phyloP scores from a whole-genome alignment of 345 rosid species.

The Erysimum cheiranthoides region DNA sequence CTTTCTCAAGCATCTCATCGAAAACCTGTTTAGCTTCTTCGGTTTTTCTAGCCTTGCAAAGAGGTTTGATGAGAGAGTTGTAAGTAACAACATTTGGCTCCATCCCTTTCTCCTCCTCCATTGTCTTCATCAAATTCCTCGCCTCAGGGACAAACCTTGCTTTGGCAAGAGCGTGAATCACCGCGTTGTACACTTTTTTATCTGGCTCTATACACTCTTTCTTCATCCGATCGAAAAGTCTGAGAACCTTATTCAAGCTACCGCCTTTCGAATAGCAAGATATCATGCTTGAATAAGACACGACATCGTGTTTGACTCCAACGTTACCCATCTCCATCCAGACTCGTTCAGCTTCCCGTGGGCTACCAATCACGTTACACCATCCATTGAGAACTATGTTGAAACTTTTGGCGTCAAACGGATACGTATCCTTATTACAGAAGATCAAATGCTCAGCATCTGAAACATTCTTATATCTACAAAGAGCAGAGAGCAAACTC shows the following conservation, averaged over 20 bases:
- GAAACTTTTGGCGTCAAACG: constrained; percentile 77
- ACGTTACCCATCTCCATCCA: constrained; percentile 89
- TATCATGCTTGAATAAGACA: constrained; percentile 73
- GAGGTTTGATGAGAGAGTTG: constrained; percentile 82
- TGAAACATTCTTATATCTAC: constrained; percentile 89
- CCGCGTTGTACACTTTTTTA: constrained; percentile 84
- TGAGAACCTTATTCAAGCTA: constrained; percentile 72
- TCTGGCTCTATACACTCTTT: constrained; percentile 66
- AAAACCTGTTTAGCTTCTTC: constrained; percentile 68
- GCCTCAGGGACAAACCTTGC: constrained; percentile 77
- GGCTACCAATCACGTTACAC: constrained; percentile 83
- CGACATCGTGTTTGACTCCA: constrained; percentile 65
- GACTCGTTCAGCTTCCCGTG: constrained; percentile 73
- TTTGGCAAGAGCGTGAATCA: constrained; percentile 81
- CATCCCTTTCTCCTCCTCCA: constrained; percentile 77
- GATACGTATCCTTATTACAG: constrained; percentile 70
- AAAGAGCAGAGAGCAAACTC: constrained; percentile 84
- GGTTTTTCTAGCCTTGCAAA: constrained; percentile 65
- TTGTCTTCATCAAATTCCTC: constrained; percentile 59
- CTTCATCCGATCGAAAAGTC: constrained; percentile 69
- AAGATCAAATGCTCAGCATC: constrained; percentile 93
- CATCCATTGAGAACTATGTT: constrained; percentile 89
- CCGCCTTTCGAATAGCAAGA: constrained; percentile 84
- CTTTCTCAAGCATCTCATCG: constrained; percentile 69
- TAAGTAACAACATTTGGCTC: constrained; percentile 69